Conservation (phyloP, 2,329 filamentous ascomycete genomes). For the Ascochyta rabiei region DNA sequence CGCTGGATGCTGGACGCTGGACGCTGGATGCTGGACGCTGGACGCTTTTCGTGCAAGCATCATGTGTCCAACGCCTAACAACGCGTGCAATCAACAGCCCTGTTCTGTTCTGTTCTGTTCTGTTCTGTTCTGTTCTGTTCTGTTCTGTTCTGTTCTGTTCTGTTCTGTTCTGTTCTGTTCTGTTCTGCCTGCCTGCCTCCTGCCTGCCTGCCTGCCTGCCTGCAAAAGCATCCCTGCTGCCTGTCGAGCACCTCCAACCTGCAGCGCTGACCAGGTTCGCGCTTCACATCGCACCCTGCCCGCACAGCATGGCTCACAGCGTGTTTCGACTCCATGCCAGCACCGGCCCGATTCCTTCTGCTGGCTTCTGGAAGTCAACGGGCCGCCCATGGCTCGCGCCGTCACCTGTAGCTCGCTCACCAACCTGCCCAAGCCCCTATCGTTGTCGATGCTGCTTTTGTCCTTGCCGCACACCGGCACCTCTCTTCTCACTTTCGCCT, state of each 20-base stretch:
- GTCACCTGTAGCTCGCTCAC: slow-evolving; percentile 22
- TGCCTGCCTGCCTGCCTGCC: too few species aligned
- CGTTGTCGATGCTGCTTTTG: slow-evolving; percentile 11
- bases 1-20: too few species aligned
- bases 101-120: too few species aligned
- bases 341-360: slow-evolving; percentile 6
- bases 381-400: slow-evolving; percentile 24
- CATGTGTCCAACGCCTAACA: neutral
- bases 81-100: neutral
- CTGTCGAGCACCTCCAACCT: neutral
- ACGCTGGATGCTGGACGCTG: neutral
- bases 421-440: slow-evolving; percentile 9
- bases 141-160: too few species aligned
- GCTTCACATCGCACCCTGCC: neutral
- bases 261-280: slow-evolving; percentile 14
- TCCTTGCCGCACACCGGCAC: neutral
- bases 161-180: too few species aligned
- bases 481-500: neutral
- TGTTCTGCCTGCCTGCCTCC: too few species aligned
- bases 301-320: slow-evolving; percentile 9
- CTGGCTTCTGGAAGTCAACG: slow-evolving; percentile 17
- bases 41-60: neutral
- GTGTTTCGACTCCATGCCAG: slow-evolving; percentile 10
- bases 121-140: too few species aligned
- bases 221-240: slow-evolving; percentile 4